phyloP scores from a whole-genome alignment of 163 green algal genomes.

The Chloromonas sp. region DNA sequence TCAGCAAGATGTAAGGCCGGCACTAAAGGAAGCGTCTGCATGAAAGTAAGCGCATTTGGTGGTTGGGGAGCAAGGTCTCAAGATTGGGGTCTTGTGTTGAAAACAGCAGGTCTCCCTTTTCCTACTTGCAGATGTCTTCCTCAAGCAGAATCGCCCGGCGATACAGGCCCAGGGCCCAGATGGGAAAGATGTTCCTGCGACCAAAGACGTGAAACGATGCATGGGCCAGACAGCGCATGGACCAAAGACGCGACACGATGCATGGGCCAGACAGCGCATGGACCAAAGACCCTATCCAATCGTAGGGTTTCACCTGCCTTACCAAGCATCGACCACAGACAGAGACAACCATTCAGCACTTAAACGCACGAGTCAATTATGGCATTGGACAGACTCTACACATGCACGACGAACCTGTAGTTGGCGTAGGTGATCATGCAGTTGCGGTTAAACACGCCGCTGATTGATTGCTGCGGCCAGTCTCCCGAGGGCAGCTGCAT shows the following conservation, averaged over 20 bases:
- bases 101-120: too few relatives aligned
- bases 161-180: conserved; percentile 96
- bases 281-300: too few relatives aligned
- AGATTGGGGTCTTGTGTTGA: too few relatives aligned
- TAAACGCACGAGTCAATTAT: too few relatives aligned
- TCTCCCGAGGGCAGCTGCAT: conserved; percentile 66
- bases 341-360: too few relatives aligned
- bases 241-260: too few relatives aligned
- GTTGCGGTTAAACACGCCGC: conserved; percentile 97
- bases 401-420: conserved; percentile 66
- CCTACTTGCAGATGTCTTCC: conserved; percentile 21
- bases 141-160: conserved; percentile 54
- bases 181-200: conserved; percentile 94
- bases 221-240: neutral
- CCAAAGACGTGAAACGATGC: neutral
- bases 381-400: neutral
- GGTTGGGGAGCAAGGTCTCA: too few relatives aligned
- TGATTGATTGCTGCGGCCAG: conserved; percentile 97
- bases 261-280: neutral
- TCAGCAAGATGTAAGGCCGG: too few relatives aligned
- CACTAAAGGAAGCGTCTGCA: too few relatives aligned
- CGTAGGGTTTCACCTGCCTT: too few relatives aligned
- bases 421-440: conserved; percentile 99
- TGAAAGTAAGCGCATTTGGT: too few relatives aligned
- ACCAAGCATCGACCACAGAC: too few relatives aligned